A percentile compares a stretch with the other conserved stretches of the same genome.
These are phyloP conservation scores for Ophiostoma himal-ulmi DNA, from an alignment of 2,329 filamentous ascomycete species.

Conservation along the genomic window DNA sequence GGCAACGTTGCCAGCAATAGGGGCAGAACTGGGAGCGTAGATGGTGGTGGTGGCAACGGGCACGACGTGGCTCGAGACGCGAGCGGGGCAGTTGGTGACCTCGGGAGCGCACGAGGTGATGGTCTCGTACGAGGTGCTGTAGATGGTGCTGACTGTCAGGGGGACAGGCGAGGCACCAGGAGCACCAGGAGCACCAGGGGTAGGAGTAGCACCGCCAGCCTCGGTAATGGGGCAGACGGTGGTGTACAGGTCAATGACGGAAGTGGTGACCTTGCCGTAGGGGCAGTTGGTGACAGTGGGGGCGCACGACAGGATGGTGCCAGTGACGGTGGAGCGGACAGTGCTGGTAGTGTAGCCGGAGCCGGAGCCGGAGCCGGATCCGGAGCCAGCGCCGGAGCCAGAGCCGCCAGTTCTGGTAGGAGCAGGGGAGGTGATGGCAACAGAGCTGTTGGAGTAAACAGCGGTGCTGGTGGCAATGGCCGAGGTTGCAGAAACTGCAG, in stretches of 20 bases:
- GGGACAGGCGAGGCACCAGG: conserved; percentile 27
- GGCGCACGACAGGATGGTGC: conserved; percentile 27
- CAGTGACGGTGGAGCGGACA: conserved; percentile 37
- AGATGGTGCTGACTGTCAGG: conserved; percentile 32
- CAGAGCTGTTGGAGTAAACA: conserved; percentile 6
- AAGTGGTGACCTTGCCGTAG: conserved; percentile 25
- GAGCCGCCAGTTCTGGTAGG: neutral
- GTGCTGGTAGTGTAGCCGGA: conserved; percentile 33
- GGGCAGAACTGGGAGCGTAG: conserved; percentile 18
- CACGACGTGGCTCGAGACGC: conserved; percentile 20
- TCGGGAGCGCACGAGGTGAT: conserved; percentile 26
- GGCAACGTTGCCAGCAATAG: conserved; percentile 14
- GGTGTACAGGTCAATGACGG: conserved; percentile 26
- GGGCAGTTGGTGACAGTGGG: conserved; percentile 28
- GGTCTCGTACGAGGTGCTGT: conserved; percentile 38
- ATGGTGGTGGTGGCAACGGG: conserved; percentile 2
- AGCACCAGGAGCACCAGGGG: neutral
- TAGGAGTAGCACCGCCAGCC: neutral
- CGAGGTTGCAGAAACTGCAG: neutral
- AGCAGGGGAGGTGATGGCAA: conserved; percentile 12
- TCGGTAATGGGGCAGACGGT: conserved; percentile 26
- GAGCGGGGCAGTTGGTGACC: conserved; percentile 28
- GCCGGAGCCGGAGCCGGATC: conserved; percentile 17
- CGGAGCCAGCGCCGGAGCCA: conserved; percentile 9
- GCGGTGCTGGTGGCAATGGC: neutral